A percentile compares a stretch with the other conserved stretches of the same genome.
Conservation (phyloP, 129 eudicot genomes). For the Dittrichia graveolens region DNA sequence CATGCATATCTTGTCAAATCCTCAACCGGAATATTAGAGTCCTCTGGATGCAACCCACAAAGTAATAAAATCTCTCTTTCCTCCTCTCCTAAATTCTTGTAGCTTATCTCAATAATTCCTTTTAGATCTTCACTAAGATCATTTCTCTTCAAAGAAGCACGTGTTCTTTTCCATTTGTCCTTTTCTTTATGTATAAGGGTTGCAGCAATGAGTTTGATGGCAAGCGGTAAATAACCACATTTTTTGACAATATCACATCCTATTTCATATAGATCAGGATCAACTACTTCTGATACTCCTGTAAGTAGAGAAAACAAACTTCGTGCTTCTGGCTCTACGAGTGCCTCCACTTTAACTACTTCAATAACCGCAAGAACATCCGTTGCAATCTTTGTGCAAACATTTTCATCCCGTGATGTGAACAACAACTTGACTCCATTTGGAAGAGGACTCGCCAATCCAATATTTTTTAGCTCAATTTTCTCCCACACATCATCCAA, state of each 20-base stretch:
- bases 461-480: neutral
- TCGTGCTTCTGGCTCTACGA: neutral
- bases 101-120: neutral
- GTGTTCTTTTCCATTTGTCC: neutral
- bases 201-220: neutral
- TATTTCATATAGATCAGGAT: neutral
- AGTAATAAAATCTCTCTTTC: neutral
- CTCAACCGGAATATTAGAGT: neutral
- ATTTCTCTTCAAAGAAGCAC: neutral
- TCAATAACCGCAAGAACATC: neutral
- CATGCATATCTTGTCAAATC: neutral
- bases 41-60: neutral
- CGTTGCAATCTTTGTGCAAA: neutral
- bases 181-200: neutral
- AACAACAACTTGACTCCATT: neutral
- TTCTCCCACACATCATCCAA: neutral
- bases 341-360: neutral
- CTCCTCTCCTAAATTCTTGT: neutral
- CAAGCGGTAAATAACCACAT: slow-evolving; percentile 12
- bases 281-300: neutral
- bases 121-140: neutral
- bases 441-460: slow-evolving; percentile 9
- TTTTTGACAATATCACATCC: slow-evolving; percentile 8
- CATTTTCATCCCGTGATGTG: neutral
- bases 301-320: neutral